Percentiles rank a stretch among this genome's conserved stretches.
These are phyloP conservation scores for Ganoderma sinense DNA, from an alignment of 1,284 basidiomycete species.

Conservation along the genomic window DNA sequence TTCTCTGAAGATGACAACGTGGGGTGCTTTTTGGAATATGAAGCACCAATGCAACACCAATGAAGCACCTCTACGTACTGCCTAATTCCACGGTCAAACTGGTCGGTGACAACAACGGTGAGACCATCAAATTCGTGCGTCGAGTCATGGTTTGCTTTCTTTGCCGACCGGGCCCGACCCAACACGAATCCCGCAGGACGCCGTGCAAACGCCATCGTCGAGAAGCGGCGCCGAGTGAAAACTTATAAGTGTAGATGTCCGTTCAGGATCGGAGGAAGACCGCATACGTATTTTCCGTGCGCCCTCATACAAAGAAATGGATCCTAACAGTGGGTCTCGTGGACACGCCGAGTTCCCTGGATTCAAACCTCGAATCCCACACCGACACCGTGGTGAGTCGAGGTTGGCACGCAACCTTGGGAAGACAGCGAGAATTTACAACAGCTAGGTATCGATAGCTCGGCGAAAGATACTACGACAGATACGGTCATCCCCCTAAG, in stretches of 20 bases:
- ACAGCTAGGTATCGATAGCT: constrained; percentile 18
- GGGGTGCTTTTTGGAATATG: not conserved
- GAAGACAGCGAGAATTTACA: constrained; percentile 7
- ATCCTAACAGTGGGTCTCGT: not conserved
- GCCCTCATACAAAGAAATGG: not conserved
- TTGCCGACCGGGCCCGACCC: not conserved
- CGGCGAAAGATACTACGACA: constrained; percentile 11
- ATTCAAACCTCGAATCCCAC: not conserved
- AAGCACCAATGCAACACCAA: no score
- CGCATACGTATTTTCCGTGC: no score
- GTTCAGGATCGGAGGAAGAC: constrained; percentile 1
- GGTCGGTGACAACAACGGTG: not conserved
- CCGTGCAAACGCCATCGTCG: not conserved
- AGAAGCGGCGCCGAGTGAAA: not conserved
- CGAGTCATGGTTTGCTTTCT: constrained; percentile 11
- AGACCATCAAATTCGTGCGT: constrained; percentile 7
- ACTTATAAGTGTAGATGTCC: not conserved
- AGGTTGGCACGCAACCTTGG: not conserved
- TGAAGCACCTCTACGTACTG: not conserved
- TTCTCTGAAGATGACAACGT: not conserved
- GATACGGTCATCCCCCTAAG: constrained; percentile 8
- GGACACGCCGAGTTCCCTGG: not conserved
- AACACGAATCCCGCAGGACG: constrained; percentile 14
- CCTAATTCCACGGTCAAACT: constrained; percentile 5
- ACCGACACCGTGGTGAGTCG: not conserved